Base-by-base conservation (phyloP, 2,329 filamentous ascomycete genomes). In the Verticillium tricorpus region DNA sequence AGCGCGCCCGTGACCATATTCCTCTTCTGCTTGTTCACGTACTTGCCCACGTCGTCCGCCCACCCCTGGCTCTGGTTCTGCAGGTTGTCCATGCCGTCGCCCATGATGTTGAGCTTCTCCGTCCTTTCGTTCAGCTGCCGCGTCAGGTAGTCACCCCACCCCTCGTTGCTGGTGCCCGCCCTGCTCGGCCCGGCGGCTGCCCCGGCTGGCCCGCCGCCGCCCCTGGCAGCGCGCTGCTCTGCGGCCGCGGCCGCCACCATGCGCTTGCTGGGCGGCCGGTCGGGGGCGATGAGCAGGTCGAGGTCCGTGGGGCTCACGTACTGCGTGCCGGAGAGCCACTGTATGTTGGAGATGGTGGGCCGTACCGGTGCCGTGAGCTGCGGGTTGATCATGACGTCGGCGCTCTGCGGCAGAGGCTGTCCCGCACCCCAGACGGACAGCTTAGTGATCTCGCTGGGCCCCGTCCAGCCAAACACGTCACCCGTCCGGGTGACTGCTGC, bases 261-360 rank as follows among this genome's bases (percentile, higher is more conserved):
- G 39, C 90, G 87, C 76, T 96, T 96, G 63, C 91, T 95, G 1
- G 92, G 89, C 3, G 94, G 95, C 2, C 95, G 86, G 70, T 95
- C 90, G 1, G 93, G 89, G 58, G 94, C 92, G 63, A 99, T 95
- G 1, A 99, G 80, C 2, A 97, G 77, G 70, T 98, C 95, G 70
- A 99, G 87, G 69, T 99, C 95, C 2, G 88, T 82, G 0, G 92
- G 89, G 1, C 92, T 92, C 56, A 99, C 85, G 69, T 96, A 90
- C 74, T 97, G 94, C 1, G 94, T 98, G 4, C 95, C 95, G 0
- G 93, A 90, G 59, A 99, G 92, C 95, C 95, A 99, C 76, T 98
- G 93, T 40, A 99, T 77, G 69, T 96, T 97, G 22, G 91, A 96
- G 63, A 99, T 99, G 0, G 93, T 97, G 1, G 95, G 95, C 2